These are phyloP conservation scores for Lasiodiplodia citricola DNA, from an alignment of 2,329 filamentous ascomycete species.

Conservation along the genomic window DNA sequence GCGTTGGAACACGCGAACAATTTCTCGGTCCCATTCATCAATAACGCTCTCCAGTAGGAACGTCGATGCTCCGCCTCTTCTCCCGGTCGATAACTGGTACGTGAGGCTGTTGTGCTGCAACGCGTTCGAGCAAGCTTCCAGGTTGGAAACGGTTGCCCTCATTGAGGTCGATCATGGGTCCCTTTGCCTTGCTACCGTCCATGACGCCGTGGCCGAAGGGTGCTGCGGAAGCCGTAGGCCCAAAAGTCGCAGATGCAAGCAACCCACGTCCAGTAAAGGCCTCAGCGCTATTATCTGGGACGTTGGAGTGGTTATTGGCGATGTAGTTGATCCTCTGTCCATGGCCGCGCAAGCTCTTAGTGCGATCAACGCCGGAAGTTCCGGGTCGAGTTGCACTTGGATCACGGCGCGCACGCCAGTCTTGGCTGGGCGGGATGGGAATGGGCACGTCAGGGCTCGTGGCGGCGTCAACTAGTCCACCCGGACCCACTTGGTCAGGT, in stretches of 20 bases:
- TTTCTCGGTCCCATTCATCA: not conserved
- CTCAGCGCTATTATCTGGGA: conserved; percentile 39
- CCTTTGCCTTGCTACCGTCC: conserved; percentile 50
- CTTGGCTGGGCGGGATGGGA: conserved; percentile 47
- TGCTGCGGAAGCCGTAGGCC: conserved; percentile 41
- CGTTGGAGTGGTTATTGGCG: conserved; percentile 26
- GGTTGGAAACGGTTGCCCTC: conserved; percentile 50
- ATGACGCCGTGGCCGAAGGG: conserved; percentile 51
- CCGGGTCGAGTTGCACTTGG: conserved; percentile 39
- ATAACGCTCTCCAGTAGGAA: not conserved
- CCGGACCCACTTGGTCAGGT: conserved; percentile 41
- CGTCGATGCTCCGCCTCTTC: conserved; percentile 33
- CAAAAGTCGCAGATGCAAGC: conserved; percentile 47
- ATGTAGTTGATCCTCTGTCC: conserved; percentile 41
- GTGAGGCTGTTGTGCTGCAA: conserved; percentile 40
- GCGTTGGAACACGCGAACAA: not conserved
- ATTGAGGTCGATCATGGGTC: conserved; percentile 52
- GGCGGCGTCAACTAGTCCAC: conserved; percentile 53
- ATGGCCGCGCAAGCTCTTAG: conserved; percentile 39
- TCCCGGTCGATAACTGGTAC: conserved; percentile 46
- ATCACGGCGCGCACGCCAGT: conserved; percentile 51
- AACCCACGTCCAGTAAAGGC: conserved; percentile 54
- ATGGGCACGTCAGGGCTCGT: conserved; percentile 52
- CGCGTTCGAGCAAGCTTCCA: conserved; percentile 55
- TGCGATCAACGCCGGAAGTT: conserved; percentile 34